phyloP scores from a whole-genome alignment of 257 asterid species.

The Primulina tabacum region DNA sequence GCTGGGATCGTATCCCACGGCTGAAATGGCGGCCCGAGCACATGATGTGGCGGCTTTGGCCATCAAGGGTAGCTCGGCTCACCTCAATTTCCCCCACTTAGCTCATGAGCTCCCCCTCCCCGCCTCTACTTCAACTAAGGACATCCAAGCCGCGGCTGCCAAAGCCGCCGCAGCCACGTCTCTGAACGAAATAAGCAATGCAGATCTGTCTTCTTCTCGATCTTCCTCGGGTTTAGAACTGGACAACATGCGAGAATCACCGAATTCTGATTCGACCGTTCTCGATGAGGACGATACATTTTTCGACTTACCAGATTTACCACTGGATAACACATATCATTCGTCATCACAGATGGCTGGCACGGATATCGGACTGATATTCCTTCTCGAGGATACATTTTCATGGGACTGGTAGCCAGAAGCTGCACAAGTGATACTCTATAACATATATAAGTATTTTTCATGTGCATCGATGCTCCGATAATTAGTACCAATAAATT shows the following conservation, averaged over 20 bases:
- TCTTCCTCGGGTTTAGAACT: slow-evolving; percentile 43
- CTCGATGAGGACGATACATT: slow-evolving; percentile 60
- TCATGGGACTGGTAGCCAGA: slow-evolving; percentile 48
- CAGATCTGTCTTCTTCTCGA: slow-evolving; percentile 26
- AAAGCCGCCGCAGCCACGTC: slow-evolving; percentile 53
- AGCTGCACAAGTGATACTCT: neutral
- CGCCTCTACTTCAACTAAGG: slow-evolving; percentile 59
- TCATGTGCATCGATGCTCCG: too few species aligned
- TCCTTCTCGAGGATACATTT: slow-evolving; percentile 70
- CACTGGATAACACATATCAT: slow-evolving; percentile 30
- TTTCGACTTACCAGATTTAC: slow-evolving; percentile 75
- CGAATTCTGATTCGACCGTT: slow-evolving; percentile 41
- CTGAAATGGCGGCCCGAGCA: slow-evolving; percentile 99
- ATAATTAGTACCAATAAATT: too few species aligned
- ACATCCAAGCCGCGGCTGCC: slow-evolving; percentile 87
- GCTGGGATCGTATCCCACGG: slow-evolving; percentile 84
- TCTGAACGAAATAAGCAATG: slow-evolving; percentile 25
- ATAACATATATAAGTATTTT: too few species aligned
- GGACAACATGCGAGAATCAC: slow-evolving; percentile 40
- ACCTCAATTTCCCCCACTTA: slow-evolving; percentile 75
- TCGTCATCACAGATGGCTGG: slow-evolving; percentile 66
- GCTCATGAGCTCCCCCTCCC: slow-evolving; percentile 71
- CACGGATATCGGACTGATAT: slow-evolving; percentile 37
- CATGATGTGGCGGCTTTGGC: slow-evolving; percentile 94
- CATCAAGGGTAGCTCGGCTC: slow-evolving; percentile 70